Base-by-base conservation (phyloP, 148 eudicot species). In the Pouteria glomerata region DNA sequence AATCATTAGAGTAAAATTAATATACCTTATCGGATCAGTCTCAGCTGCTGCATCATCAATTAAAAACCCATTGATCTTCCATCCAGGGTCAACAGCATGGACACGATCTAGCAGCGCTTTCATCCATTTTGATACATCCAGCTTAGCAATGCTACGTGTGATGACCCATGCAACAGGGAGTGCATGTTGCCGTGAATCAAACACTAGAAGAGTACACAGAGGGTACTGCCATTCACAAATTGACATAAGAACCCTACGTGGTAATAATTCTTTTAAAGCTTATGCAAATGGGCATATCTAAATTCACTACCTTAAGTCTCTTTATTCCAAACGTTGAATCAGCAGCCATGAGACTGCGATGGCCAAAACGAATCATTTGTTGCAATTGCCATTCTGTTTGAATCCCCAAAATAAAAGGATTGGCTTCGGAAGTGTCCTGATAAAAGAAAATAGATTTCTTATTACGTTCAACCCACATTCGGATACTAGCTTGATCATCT, bases 341-440 rank as follows among this genome's bases (percentile, higher is more conserved):
- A 53, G 79, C 85, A 50, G 99, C 99, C 66, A 96, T 77, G 66
- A 90, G 82, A 87, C 89, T 84, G 63, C 82, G 82, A 67, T 90
- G 86, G 65, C 99, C 99, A 82, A 92, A 95, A 31, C 96, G 90
- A 63, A 89, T 78, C 99, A 95, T 92, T 79, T 95, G 99, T 47
- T 92, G 97, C 84, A 92, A 70, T 70, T 95, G 99, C 99, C 99
- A 95, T 70, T 92, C 99, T 12, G 99, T 95, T 81, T 92, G 99
- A 70, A 95, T 88, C 52, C 99, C 99, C 85, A 95, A 78, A 73
- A 95, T 66, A 72, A 95, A 95, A 55, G 99, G 82, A 53, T 90
- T 86, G 2, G 66, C 79, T 18, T 84, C 96, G 69, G 99, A 81
- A 48, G 93, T 59, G 52, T 92, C 96, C 71, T 85, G 96, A 74